Evolutionary conservation across 83 land plant genomes (phyloP).

Genomic region (Thuja plicata): DNA sequence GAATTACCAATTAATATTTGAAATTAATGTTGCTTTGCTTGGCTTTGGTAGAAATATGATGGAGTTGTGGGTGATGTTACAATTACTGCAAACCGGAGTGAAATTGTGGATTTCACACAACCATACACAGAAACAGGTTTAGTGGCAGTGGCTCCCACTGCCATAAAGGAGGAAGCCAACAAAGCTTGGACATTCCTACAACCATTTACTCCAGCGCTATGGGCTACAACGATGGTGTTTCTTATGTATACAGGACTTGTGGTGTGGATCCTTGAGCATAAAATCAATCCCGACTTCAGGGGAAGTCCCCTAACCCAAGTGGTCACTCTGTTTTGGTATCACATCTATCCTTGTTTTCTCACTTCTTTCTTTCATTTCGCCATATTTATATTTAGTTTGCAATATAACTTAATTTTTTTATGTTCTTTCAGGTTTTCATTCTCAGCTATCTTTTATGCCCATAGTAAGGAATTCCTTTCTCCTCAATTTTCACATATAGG

Average conservation of each 20-base stretch:
- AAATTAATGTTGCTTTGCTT: conserved; percentile 28
- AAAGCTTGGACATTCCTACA: conserved; percentile 63
- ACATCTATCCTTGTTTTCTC: conserved; percentile 33
- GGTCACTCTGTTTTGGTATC: conserved; percentile 40
- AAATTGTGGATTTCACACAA: conserved; percentile 47
- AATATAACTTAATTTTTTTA: too few relatives aligned
- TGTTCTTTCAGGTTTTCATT: too few relatives aligned
- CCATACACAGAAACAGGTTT: conserved; percentile 27
- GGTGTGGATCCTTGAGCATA: conserved; percentile 53
- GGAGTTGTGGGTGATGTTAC: conserved; percentile 63
- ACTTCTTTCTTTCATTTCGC: neutral
- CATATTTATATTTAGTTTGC: too few relatives aligned
- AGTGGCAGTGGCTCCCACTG: conserved; percentile 29
- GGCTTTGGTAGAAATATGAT: conserved; percentile 42
- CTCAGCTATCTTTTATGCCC: too few relatives aligned
- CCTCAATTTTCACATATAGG: too few relatives aligned
- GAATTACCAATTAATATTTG: conserved; percentile 11
- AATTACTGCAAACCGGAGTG: conserved; percentile 35
- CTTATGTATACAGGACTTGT: conserved; percentile 49
- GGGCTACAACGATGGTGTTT: conserved; percentile 46
- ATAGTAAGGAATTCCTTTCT: too few relatives aligned
- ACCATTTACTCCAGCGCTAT: conserved; percentile 53
- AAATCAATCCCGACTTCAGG: conserved; percentile 30
- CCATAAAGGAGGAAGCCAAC: neutral
- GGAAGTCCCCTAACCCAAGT: conserved; percentile 48